Percentiles rank a stretch among this genome's conserved stretches.
Conservation (phyloP, 2,329 filamentous ascomycete genomes). For the Aspergillus nomiae region DNA sequence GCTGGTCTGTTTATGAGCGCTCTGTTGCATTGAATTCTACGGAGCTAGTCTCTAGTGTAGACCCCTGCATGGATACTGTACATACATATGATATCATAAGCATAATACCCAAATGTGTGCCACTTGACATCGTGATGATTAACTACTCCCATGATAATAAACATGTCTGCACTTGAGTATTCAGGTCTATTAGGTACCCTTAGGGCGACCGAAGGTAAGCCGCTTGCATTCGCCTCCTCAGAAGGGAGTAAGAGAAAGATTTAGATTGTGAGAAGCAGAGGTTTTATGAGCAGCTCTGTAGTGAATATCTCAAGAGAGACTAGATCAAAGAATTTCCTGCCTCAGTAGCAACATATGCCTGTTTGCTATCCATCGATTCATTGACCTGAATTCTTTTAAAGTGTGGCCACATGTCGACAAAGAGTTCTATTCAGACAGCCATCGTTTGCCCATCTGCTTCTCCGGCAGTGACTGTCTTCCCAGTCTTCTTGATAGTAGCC, state of each 20-base stretch:
- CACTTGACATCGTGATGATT: neutral
- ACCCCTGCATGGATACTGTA: constrained; percentile 7
- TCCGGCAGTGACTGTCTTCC: constrained; percentile 79
- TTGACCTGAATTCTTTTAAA: neutral
- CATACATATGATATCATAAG: constrained; percentile 5
- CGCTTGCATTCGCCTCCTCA: neutral
- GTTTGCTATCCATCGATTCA: neutral
- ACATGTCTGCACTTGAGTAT: neutral
- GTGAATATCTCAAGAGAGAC: neutral
- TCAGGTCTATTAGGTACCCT: neutral
- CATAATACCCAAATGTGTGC: constrained; percentile 28
- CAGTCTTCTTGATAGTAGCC: constrained; percentile 89
- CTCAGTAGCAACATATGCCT: neutral
- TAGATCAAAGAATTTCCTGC: neutral
- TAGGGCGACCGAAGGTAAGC: neutral
- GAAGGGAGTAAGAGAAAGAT: neutral
- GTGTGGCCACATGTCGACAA: neutral
- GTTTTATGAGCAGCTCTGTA: neutral
- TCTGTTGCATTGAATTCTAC: neutral
- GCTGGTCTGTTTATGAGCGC: neutral
- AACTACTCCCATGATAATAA: neutral
- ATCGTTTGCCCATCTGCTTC: constrained; percentile 46
- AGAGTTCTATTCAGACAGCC: constrained; percentile 32
- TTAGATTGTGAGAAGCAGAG: neutral
- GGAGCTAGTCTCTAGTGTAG: constrained; percentile 7